Base-by-base conservation (phyloP, 2,329 filamentous ascomycete genomes). In the Aspergillus thermomutatus region DNA sequence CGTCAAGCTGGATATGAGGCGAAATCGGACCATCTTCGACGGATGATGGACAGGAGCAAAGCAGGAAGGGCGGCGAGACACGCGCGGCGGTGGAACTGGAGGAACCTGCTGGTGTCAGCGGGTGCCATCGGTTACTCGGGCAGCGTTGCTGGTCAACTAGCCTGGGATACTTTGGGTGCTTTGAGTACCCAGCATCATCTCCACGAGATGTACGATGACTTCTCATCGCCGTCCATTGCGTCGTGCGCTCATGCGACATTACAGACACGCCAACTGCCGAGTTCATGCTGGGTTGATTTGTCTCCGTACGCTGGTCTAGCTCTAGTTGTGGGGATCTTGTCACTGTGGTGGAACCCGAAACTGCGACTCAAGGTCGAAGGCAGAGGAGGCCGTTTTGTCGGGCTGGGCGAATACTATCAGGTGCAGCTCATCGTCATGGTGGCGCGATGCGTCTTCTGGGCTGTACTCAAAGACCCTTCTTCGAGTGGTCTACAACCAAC, bases 21-120 rank as follows among this genome's bases (percentile, higher is more conserved):
- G 27, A 90, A 91, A 73, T 88, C 90, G n/a, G 91, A 95, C 64
- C 84, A 91, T 60, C 74, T 95, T 31, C 82, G 88, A 51, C 83
- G 88, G 59, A 86, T 91, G 79, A 85, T 95, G 76, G 86, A 91
- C 48, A 84, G 83, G 63, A 87, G 74, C 51, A 72, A 75, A 54
- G 71, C 69, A 37, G 69, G 69, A 37, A 71, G 73, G 43, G 63
- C 57, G 37, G 66, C 65, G 26, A 65, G 72, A 53, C 68, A 68
- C 40, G 66, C 68, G 17, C 67, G 70, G 40, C 68, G 66, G 43
- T 70, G 71, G 61, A 76, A 72, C 56, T 80, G 77, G 77, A 75
- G 74, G 58, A 76, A 73, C 59, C 59, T 79, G 26, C 58, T 79
- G 34, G 71, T 79, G 31, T 71, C 69, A 53, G 61, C 70, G 6